Base-by-base conservation (phyloP, 2,329 filamentous ascomycete species). In the Alternaria conjuncta region DNA sequence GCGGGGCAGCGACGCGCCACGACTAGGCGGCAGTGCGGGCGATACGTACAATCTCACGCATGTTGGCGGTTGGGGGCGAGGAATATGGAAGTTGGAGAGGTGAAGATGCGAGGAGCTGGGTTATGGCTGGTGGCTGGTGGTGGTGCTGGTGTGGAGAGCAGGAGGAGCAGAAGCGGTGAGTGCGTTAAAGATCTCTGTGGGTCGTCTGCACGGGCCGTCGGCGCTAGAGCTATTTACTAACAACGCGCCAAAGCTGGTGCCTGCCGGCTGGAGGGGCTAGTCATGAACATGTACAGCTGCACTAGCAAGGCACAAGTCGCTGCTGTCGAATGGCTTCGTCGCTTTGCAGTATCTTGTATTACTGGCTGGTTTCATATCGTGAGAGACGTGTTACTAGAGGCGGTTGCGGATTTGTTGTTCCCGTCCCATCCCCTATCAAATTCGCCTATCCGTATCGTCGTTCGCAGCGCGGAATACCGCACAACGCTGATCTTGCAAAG, bases 41-140 rank as follows among this genome's bases (percentile, higher is more conserved):
- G 60, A 68, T 67, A 88, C 87, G 82, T 84, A 90, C 88, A 83
- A 90, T 90, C 83, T 90, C 88, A 86, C 88, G 88, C 88, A 90
- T 90, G 73, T 81, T 89, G 82, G 78, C 63, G 70, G 72, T 50
- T 61, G 63, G 58, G 55, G 62, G 57, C 64, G 69, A 67, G 61
- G 63, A 64, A 65, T 69, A 72, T 64, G 65, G 65, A 64, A 69
- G 61, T 65, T 71, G 65, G 63, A 56, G 68, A 67, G 75, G 62
- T 77, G 77, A 75, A 72, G 71, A 76, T 75, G 76, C 58, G 64
- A 66, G 60, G 64, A 70, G 71, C 70, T 74, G 72, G 66, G 68
- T 68, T 67, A 67, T 67, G 68, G 72, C 60, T 69, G 72, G 68
- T 60, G 61, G 65, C 71, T 67, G 67, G 69, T 67, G 66, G 71